Evolutionary conservation across 2,329 filamentous ascomycete species (phyloP).

Genomic region (Aureobasidium sp.): DNA sequence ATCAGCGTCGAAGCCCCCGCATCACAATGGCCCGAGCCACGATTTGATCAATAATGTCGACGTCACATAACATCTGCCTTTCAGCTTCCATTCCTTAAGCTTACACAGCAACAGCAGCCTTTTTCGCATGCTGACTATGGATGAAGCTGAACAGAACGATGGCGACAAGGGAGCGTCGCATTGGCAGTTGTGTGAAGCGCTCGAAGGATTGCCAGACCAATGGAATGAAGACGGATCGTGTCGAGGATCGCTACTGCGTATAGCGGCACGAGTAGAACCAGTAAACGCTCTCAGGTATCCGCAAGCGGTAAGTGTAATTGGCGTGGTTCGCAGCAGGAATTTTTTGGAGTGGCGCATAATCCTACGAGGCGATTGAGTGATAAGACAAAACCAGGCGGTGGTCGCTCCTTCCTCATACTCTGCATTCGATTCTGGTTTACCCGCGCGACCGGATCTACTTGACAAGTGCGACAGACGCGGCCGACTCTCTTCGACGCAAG

Average conservation of each 20-base stretch:
- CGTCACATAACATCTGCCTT: background rate
- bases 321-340: background rate
- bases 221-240: background rate
- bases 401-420: background rate
- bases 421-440: background rate
- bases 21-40: background rate
- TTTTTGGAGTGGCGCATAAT: background rate
- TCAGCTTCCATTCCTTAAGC: background rate
- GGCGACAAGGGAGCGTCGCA: background rate
- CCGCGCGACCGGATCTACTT: background rate
- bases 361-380: background rate
- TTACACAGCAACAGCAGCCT: background rate
- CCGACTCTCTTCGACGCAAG: background rate
- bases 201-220: background rate
- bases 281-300: background rate
- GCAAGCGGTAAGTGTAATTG: background rate
- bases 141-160: background rate
- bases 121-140: no score
- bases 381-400: background rate
- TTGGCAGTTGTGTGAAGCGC: background rate
- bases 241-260: background rate
- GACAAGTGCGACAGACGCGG: background rate
- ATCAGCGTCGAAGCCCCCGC: background rate
- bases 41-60: constrained; percentile 1
- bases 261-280: background rate